Evolutionary conservation across 106 monocot species (phyloP).

Genomic region (Ottelia alismoides): DNA sequence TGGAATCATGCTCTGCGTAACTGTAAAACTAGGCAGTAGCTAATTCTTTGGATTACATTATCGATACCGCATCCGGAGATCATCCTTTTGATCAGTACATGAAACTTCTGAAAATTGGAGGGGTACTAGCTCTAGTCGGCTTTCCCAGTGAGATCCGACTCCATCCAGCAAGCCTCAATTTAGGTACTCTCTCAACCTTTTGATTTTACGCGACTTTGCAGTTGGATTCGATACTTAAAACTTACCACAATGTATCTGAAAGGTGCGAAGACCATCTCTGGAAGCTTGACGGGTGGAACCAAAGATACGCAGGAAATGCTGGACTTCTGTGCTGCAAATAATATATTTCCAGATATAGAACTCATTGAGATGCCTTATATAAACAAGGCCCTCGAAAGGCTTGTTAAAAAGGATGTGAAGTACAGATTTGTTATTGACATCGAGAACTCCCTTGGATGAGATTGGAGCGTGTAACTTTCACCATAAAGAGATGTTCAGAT

Average conservation of each 20-base stretch:
- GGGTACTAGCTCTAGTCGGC: slow-evolving; percentile 49
- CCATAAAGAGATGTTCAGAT: too few species aligned
- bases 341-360: slow-evolving; percentile 63
- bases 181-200: slow-evolving; percentile 22
- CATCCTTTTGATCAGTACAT: slow-evolving; percentile 90
- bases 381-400: slow-evolving; percentile 61
- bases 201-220: background rate
- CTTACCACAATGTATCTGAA: background rate
- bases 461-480: too few species aligned
- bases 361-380: slow-evolving; percentile 48
- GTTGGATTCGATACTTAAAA: background rate
- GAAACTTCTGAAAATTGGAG: slow-evolving; percentile 52
- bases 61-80: slow-evolving; percentile 77
- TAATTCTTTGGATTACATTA: slow-evolving; percentile 63
- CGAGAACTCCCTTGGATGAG: slow-evolving; percentile 48
- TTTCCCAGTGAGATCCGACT: slow-evolving; percentile 63
- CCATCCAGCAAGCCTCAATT: slow-evolving; percentile 31
- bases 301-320: slow-evolving; percentile 62
- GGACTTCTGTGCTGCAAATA: slow-evolving; percentile 51
- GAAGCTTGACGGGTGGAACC: slow-evolving; percentile 54
- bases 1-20: too few species aligned
- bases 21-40: slow-evolving; percentile 42
- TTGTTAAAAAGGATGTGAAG: slow-evolving; percentile 50
- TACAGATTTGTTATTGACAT: slow-evolving; percentile 75
- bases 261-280: slow-evolving; percentile 47